Percentiles rank a stretch among this genome's conserved stretches.
Evolutionary conservation across 2,329 filamentous ascomycete genomes (phyloP).

Genomic region (Podosphaera xanthii): DNA sequence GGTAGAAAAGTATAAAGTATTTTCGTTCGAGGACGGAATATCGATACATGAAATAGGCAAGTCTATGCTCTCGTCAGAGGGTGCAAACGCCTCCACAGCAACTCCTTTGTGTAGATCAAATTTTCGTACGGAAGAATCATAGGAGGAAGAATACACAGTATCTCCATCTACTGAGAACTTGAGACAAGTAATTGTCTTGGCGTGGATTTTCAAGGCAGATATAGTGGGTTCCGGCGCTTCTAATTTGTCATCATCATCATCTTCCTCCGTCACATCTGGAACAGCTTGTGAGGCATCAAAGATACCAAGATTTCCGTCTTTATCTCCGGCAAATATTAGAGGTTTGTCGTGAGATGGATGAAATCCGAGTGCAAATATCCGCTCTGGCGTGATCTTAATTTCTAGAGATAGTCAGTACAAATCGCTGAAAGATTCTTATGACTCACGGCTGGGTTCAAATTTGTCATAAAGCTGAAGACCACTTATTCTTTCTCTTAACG

Average conservation of each 20-base stretch:
- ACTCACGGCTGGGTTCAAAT: constrained; percentile 55
- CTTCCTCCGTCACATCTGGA: constrained; percentile 27
- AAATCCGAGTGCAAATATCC: constrained; percentile 70
- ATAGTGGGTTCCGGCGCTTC: constrained; percentile 52
- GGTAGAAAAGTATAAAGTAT: constrained; percentile 70
- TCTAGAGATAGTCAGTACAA: constrained; percentile 23
- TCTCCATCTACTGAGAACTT: constrained; percentile 53
- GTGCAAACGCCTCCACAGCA: constrained; percentile 63
- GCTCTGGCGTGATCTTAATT: constrained; percentile 76
- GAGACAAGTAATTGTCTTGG: constrained; percentile 69
- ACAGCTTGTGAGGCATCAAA: constrained; percentile 65
- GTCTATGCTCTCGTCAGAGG: constrained; percentile 43
- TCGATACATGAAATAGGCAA: constrained; percentile 68
- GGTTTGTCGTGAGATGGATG: constrained; percentile 74
- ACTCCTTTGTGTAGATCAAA: constrained; percentile 63
- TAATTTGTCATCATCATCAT: constrained; percentile 44
- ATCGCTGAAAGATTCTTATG: neutral
- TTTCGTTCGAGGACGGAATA: constrained; percentile 44
- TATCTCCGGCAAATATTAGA: constrained; percentile 81
- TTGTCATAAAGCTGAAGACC: constrained; percentile 58
- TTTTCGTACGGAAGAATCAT: constrained; percentile 78
- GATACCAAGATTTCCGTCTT: constrained; percentile 72
- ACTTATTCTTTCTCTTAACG: constrained; percentile 54
- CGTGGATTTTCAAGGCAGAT: constrained; percentile 73
- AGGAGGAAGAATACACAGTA: constrained; percentile 63